Conservation (phyloP, 2,329 filamentous ascomycete species). For the Pyrenochaeta sp. region DNA sequence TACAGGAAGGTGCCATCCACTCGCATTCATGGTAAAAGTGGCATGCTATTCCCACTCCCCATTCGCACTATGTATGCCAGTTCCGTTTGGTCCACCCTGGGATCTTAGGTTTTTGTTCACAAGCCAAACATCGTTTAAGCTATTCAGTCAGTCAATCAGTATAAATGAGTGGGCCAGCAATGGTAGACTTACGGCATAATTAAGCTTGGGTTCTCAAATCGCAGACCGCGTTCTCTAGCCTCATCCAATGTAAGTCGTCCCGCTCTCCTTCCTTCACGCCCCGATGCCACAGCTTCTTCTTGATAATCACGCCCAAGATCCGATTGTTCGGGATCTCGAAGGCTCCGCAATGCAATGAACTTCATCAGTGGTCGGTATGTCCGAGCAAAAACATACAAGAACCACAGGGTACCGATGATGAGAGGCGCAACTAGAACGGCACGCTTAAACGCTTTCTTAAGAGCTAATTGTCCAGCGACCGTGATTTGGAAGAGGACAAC, state of each 20-base stretch:
- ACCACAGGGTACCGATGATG: conserved; percentile 84
- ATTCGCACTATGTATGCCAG: conserved; percentile 21
- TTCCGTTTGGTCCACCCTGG: conserved; percentile 31
- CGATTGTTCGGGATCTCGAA: conserved; percentile 68
- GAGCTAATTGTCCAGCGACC: conserved; percentile 84
- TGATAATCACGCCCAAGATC: conserved; percentile 58
- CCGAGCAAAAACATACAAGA: conserved; percentile 78
- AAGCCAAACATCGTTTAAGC: conserved; percentile 75
- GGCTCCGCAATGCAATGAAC: conserved; percentile 90
- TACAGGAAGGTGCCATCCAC: conserved; percentile 23
- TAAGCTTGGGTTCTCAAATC: conserved; percentile 80
- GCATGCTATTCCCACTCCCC: conserved; percentile 16
- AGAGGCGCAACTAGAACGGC: conserved; percentile 79
- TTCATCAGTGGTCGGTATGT: conserved; percentile 88
- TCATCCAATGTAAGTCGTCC: conserved; percentile 73
- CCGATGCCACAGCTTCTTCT: conserved; percentile 36
- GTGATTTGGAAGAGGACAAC: conserved; percentile 88
- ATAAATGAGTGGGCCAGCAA: background rate
- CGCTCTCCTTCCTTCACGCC: conserved; percentile 11
- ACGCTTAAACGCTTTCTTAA: conserved; percentile 75
- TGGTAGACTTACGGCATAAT: conserved; percentile 66
- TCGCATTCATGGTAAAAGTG: conserved; percentile 7
- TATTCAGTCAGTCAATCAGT: conserved; percentile 40
- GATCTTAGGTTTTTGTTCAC: conserved; percentile 38
- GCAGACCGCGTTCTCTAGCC: conserved; percentile 71